Percentiles rank a stretch among this genome's conserved stretches.
phyloP scores from a whole-genome alignment of 2,329 filamentous ascomycete genomes.

The Epichloe gansuensis region DNA sequence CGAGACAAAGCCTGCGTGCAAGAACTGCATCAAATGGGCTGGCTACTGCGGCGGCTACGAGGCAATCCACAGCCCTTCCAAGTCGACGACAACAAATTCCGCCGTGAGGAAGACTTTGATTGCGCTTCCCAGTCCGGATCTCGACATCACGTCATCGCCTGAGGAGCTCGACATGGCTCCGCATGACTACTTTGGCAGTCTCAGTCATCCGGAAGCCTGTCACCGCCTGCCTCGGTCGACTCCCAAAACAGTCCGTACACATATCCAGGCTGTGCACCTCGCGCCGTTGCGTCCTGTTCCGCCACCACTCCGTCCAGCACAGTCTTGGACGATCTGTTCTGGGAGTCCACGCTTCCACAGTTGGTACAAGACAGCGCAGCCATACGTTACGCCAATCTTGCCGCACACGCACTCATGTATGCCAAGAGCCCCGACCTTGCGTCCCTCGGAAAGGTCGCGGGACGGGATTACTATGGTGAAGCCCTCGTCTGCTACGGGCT shows the following conservation, averaged over 20 bases:
- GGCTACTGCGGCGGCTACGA: conserved; percentile 22
- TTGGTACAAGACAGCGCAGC: conserved; percentile 21
- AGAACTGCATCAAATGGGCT: conserved; percentile 24
- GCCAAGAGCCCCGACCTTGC: conserved; percentile 11
- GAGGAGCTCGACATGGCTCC: conserved; percentile 3
- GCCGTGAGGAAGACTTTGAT: background rate
- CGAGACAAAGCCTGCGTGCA: conserved; percentile 22
- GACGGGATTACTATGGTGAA: conserved; percentile 17
- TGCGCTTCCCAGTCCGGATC: conserved; percentile 2
- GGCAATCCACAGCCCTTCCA: background rate
- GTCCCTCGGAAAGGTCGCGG: conserved; percentile 3
- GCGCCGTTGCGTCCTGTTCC: background rate
- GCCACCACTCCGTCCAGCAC: background rate
- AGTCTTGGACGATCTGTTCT: conserved; percentile 23
- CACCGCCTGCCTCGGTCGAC: conserved; percentile 3
- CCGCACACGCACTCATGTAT: conserved; percentile 23
- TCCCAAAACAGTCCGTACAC: background rate
- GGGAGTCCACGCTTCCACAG: conserved; percentile 22
- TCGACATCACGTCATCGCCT: conserved; percentile 4
- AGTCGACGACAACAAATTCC: background rate
- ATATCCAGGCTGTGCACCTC: background rate
- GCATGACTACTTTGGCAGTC: conserved; percentile 2
- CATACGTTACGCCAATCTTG: conserved; percentile 25
- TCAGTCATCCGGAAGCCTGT: conserved; percentile 1
- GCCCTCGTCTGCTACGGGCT: conserved; percentile 22